Conservation (phyloP, 306 rosid genomes). For the Quercus cerris region DNA sequence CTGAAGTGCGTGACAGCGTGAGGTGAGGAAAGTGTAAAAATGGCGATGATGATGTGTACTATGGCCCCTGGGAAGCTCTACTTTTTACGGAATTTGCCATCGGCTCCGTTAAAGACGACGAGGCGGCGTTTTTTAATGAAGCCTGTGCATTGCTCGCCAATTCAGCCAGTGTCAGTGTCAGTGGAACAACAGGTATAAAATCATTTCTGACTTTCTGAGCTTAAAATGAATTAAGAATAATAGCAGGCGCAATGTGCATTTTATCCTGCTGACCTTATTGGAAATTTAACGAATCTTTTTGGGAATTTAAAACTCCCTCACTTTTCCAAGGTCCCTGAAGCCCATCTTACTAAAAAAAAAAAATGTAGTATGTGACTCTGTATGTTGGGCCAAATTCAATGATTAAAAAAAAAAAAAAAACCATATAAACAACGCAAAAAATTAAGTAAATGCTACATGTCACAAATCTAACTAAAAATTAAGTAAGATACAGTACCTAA, state of each 20-base stretch:
- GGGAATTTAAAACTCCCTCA: background rate
- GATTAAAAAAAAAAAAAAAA: no score
- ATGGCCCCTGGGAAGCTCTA: constrained; percentile 11
- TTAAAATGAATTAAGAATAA: background rate
- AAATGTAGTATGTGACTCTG: no score
- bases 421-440: no score
- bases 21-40: constrained; percentile 3
- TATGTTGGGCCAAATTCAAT: no score
- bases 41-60: constrained; percentile 34
- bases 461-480: no score
- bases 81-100: background rate
- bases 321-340: background rate
- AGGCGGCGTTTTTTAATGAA: constrained; percentile 27
- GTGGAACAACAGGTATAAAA: constrained; percentile 34
- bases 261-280: background rate
- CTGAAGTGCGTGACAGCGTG: background rate
- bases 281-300: background rate
- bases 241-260: no score
- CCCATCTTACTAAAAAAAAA: background rate
- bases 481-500: no score
- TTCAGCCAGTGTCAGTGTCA: constrained; percentile 37
- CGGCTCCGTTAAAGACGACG: background rate
- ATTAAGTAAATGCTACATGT: no score
- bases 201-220: background rate
- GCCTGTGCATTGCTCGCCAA: constrained; percentile 37